Percentiles rank a stretch among this genome's conserved stretches.
Evolutionary conservation across 2,329 filamentous ascomycete genomes (phyloP).

Genomic region (Monilinia vaccinii-corymbosi): DNA sequence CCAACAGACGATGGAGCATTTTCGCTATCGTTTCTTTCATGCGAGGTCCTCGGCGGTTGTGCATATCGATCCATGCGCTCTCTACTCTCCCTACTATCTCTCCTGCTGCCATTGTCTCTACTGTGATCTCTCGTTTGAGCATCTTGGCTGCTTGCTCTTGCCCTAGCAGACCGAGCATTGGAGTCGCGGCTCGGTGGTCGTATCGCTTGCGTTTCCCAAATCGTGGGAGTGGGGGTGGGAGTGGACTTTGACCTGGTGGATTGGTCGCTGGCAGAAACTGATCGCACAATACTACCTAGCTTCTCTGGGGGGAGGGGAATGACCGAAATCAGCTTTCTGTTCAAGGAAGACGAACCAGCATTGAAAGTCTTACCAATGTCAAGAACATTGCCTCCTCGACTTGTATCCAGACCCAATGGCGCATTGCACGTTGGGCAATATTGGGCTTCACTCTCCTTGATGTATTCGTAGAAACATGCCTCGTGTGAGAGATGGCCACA

Average conservation of each 20-base stretch:
- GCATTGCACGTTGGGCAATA: constrained; percentile 92
- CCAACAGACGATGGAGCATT: constrained; percentile 66
- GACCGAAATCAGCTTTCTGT: constrained; percentile 18
- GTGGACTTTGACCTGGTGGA: constrained; percentile 36
- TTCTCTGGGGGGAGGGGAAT: constrained; percentile 55
- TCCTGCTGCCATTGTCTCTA: constrained; percentile 25
- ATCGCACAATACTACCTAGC: constrained; percentile 85
- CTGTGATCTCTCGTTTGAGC: constrained; percentile 31
- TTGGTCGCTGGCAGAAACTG: constrained; percentile 58
- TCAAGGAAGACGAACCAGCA: constrained; percentile 27
- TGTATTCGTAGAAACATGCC: constrained; percentile 98
- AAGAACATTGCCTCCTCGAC: constrained; percentile 82
- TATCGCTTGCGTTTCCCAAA: constrained; percentile 57
- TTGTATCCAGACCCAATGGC: constrained; percentile 82
- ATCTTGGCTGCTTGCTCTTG: constrained; percentile 24
- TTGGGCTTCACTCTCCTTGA: constrained; percentile 87
- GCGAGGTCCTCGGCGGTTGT: constrained; percentile 30
- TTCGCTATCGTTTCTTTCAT: constrained; percentile 72
- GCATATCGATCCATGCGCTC: constrained; percentile 39
- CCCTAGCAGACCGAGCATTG: constrained; percentile 13
- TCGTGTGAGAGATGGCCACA: constrained; percentile 97
- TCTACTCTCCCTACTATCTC: constrained; percentile 36
- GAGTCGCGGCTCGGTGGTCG: constrained; percentile 44
- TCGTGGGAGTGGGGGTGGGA: constrained; percentile 48
- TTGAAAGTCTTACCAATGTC: constrained; percentile 61